Conservation (phyloP, 139 green algal species). For the Chlorella sp. region DNA sequence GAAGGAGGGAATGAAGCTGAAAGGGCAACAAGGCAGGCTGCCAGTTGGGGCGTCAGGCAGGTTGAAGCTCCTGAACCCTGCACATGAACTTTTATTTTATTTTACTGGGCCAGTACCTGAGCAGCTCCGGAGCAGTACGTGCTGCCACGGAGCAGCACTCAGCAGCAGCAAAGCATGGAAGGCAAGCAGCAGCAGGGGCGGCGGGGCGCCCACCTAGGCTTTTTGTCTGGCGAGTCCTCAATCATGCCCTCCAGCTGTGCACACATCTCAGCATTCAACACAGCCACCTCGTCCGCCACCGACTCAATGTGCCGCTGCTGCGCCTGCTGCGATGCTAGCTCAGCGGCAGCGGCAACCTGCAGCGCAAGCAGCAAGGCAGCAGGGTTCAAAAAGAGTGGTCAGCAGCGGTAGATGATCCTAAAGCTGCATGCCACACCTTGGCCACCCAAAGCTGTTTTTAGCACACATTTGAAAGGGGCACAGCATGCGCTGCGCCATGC, state of each 20-base stretch:
- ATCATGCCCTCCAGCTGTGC: constrained; percentile 38
- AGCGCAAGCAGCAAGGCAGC: neutral
- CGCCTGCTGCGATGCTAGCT: neutral
- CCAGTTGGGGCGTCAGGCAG: too few relatives aligned
- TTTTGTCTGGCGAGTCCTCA: constrained; percentile 33
- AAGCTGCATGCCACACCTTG: neutral
- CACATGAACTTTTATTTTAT: too few relatives aligned
- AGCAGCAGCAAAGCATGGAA: neutral
- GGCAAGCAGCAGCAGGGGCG: neutral
- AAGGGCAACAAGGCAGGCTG: too few relatives aligned
- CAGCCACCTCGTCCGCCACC: constrained; percentile 35
- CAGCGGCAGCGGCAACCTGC: neutral
- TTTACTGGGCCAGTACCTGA: too few relatives aligned
- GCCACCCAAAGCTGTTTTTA: neutral
- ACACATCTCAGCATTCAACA: constrained; percentile 37
- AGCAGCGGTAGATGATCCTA: neutral
- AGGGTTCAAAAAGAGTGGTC: neutral
- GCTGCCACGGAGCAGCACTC: neutral
- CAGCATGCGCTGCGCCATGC: neutral
- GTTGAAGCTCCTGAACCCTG: too few relatives aligned
- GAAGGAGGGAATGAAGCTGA: too few relatives aligned
- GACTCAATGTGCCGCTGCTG: neutral
- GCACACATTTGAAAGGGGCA: neutral
- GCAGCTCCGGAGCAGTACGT: too few relatives aligned
- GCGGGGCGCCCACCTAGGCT: neutral